These are phyloP conservation scores for Leersia perrieri DNA, from an alignment of 176 grass and related monocot genomes.

Conservation along the genomic window DNA sequence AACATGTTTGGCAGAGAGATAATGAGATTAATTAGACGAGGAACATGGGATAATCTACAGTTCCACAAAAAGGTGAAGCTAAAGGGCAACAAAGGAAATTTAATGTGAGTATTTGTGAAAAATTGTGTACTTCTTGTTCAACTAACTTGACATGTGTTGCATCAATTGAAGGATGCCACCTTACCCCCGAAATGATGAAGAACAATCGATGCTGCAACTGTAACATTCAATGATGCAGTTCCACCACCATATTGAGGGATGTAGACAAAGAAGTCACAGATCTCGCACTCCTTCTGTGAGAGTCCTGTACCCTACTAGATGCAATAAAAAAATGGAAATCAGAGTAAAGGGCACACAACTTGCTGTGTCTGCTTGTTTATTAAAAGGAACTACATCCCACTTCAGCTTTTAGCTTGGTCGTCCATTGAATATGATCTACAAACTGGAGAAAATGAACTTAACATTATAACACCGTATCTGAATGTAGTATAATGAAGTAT, in stretches of 20 bases:
- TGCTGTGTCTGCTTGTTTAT: neutral
- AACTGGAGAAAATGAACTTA: neutral
- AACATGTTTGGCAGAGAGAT: neutral
- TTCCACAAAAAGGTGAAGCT: neutral
- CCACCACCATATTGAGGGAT: conserved; percentile 87
- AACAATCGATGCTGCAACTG: conserved; percentile 86
- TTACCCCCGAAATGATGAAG: conserved; percentile 84
- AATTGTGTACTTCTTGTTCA: neutral
- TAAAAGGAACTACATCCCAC: neutral
- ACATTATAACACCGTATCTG: neutral
- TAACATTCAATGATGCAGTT: conserved; percentile 97
- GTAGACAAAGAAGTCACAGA: conserved; percentile 95
- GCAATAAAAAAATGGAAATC: neutral
- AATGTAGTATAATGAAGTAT: neutral
- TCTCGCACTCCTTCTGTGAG: conserved; percentile 66
- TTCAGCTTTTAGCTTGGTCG: neutral
- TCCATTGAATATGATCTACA: neutral
- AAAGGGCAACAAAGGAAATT: neutral
- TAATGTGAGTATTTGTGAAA: neutral
- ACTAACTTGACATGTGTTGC: neutral
- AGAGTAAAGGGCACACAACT: neutral
- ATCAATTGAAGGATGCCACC: neutral
- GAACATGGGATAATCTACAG: neutral
- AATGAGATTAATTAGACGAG: neutral
- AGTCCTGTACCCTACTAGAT: conserved; percentile 71